A percentile compares a stretch with the other conserved stretches of the same genome.
Evolutionary conservation across 345 rosid species (phyloP).

Genomic region (Anacardium occidentale): DNA sequence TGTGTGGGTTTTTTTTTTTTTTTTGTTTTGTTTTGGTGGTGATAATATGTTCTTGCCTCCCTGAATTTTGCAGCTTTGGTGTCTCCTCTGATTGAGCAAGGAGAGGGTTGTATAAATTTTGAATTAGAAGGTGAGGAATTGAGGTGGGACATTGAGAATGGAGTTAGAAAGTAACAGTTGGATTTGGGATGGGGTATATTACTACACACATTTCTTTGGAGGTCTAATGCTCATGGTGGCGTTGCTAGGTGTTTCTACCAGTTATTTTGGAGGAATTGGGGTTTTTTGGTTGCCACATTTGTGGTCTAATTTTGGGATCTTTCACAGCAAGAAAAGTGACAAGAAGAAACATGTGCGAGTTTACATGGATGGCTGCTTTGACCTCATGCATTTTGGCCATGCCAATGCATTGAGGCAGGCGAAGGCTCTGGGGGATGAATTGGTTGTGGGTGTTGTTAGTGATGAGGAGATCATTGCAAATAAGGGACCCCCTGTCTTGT

Average conservation of each 20-base stretch:
- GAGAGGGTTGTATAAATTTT: slow-evolving; percentile 1
- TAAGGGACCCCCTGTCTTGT: slow-evolving; percentile 88
- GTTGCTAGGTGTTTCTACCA: slow-evolving; percentile 58
- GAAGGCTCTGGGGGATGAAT: slow-evolving; percentile 81
- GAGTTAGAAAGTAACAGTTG: slow-evolving; percentile 51
- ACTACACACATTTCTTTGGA: slow-evolving; percentile 59
- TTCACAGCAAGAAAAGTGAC: slow-evolving; percentile 38
- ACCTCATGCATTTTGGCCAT: slow-evolving; percentile 97
- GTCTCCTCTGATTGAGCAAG: slow-evolving; percentile 33
- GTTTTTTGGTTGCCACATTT: slow-evolving; percentile 38
- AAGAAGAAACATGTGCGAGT: slow-evolving; percentile 65
- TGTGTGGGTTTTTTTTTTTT: too few relatives aligned
- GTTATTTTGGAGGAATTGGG: slow-evolving; percentile 63
- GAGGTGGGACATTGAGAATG: slow-evolving; percentile 26
- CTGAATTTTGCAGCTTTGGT: slow-evolving; percentile 32
- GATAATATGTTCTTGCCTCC: background rate
- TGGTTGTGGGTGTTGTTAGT: slow-evolving; percentile 88
- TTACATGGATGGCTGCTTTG: slow-evolving; percentile 99
- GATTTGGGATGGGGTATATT: slow-evolving; percentile 64
- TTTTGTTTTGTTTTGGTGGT: background rate
- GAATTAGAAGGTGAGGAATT: background rate
- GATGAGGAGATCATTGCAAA: slow-evolving; percentile 93
- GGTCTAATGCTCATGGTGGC: slow-evolving; percentile 65
- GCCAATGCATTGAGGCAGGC: slow-evolving; percentile 92
- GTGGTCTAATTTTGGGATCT: slow-evolving; percentile 44